Percentiles rank a stretch among this genome's conserved stretches.
Evolutionary conservation across 805 yeast genomes (phyloP).

Genomic region (Ogataea degrootiae): DNA sequence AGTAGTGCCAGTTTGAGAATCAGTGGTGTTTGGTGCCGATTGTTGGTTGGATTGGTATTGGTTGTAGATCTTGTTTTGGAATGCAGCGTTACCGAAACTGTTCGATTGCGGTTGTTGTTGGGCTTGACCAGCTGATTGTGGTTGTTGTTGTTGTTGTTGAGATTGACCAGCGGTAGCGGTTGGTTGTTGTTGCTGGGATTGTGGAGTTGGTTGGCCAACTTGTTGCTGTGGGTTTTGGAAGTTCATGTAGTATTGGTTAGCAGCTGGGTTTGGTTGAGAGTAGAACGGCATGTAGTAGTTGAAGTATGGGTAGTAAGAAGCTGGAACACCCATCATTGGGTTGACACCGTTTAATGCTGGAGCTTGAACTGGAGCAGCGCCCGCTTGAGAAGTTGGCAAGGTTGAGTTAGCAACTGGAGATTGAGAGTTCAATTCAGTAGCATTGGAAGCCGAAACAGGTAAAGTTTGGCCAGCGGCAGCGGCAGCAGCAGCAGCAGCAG

Average conservation of each 20-base stretch:
- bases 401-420: constrained; percentile 18
- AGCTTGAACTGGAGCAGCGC: constrained; percentile 11
- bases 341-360: constrained; percentile 20
- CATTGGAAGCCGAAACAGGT: constrained; percentile 12
- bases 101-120: constrained; percentile 18
- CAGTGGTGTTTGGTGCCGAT: constrained; percentile 6
- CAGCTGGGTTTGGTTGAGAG: constrained; percentile 26
- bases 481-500: constrained; percentile 10
- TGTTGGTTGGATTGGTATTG: constrained; percentile 23
- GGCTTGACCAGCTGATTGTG: constrained; percentile 2
- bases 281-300: constrained; percentile 29
- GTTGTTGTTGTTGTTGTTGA: constrained; percentile 20
- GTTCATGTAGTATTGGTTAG: constrained; percentile 18
- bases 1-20: constrained; percentile 9
- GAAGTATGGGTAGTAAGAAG: constrained; percentile 28
- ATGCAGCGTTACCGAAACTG: constrained; percentile 17
- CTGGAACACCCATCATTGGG: constrained; percentile 30
- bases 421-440: constrained; percentile 12
- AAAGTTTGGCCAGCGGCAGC: constrained; percentile 7
- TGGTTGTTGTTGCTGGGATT: no score
- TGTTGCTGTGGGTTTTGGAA: constrained; percentile 17
- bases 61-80: constrained; percentile 25
- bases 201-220: not conserved
- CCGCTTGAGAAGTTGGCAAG: constrained; percentile 8
- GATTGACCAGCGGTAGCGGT: not conserved